phyloP scores from a whole-genome alignment of 768 basidiomycete species.

The Leccinum pellstonianum region DNA sequence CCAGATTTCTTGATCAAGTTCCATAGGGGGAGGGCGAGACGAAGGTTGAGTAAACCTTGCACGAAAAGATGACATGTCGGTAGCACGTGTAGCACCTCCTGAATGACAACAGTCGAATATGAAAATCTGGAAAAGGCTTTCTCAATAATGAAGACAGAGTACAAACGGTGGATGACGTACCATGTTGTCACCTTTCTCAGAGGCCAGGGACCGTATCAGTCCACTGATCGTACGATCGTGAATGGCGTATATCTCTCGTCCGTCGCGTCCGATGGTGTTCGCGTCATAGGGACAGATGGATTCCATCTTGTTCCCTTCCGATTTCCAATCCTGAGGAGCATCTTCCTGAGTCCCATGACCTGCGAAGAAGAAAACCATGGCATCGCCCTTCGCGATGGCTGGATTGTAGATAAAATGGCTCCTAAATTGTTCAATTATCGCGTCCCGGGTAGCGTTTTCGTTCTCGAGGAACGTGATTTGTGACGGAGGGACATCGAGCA shows the following conservation, averaged over 20 bases:
- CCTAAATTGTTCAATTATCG: conserved; percentile 8
- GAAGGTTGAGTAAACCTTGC: conserved; percentile 11
- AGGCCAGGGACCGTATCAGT: conserved; percentile 17
- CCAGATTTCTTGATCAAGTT: conserved; percentile 15
- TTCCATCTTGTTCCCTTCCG: conserved; percentile 16
- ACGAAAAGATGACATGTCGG: background rate
- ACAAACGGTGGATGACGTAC: conserved; percentile 1
- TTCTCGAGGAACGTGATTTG: conserved; percentile 18
- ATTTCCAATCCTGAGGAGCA: conserved; percentile 18
- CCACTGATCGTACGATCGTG: conserved; percentile 17
- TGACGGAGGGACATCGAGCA: conserved; percentile 12
- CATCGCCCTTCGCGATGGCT: conserved; percentile 11
- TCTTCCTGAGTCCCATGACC: conserved; percentile 14
- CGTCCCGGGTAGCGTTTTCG: conserved; percentile 14
- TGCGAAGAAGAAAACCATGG: conserved; percentile 21
- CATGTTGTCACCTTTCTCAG: conserved; percentile 19
- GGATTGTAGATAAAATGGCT: conserved; percentile 11
- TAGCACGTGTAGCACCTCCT: conserved; percentile 15
- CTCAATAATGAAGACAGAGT: background rate
- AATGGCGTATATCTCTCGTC: conserved; percentile 10
- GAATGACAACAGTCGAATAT: conserved; percentile 24
- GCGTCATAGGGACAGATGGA: conserved; percentile 16
- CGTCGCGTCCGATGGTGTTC: conserved; percentile 6
- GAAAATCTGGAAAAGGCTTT: conserved; percentile 5
- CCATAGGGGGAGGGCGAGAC: conserved; percentile 10